phyloP scores from a whole-genome alignment of 768 basidiomycete genomes.

The Leccinum arenicola region DNA sequence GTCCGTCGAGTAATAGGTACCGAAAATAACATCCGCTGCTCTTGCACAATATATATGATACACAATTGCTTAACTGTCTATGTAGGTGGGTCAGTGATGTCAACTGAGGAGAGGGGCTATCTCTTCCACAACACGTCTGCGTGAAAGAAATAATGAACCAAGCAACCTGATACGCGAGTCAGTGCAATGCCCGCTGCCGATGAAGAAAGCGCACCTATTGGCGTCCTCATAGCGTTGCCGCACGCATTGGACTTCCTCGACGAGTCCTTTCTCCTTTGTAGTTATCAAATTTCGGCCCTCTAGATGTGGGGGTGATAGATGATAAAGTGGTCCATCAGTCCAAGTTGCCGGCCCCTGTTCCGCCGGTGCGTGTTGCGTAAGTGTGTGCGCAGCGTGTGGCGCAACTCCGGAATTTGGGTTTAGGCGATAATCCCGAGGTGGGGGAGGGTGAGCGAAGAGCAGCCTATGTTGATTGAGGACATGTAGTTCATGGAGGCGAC shows the following conservation, averaged over 20 bases:
- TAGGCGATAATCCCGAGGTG: constrained; percentile 10
- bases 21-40: not conserved
- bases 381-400: not conserved
- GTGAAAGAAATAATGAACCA: constrained; percentile 62
- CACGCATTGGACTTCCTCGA: constrained; percentile 46
- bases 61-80: constrained; percentile 2
- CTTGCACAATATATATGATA: not conserved
- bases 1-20: constrained; percentile 13
- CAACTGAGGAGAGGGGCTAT: constrained; percentile 1
- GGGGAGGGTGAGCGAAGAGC: constrained; percentile 32
- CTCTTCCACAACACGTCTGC: constrained; percentile 38
- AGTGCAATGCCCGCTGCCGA: not conserved
- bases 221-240: constrained; percentile 59
- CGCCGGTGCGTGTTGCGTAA: not conserved
- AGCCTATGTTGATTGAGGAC: constrained; percentile 63
- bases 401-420: not conserved
- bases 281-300: not conserved
- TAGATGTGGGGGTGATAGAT: not conserved
- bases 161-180: constrained; percentile 44
- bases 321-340: constrained; percentile 7
- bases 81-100: not conserved
- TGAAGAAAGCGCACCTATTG: constrained; percentile 49
- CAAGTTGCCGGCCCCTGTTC: constrained; percentile 2
- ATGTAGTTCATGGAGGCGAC: constrained; percentile 67
- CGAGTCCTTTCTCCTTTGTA: constrained; percentile 16